Evolutionary conservation across 2,329 filamentous ascomycete genomes (phyloP).

Genomic region (Cladophialophora carrionii): DNA sequence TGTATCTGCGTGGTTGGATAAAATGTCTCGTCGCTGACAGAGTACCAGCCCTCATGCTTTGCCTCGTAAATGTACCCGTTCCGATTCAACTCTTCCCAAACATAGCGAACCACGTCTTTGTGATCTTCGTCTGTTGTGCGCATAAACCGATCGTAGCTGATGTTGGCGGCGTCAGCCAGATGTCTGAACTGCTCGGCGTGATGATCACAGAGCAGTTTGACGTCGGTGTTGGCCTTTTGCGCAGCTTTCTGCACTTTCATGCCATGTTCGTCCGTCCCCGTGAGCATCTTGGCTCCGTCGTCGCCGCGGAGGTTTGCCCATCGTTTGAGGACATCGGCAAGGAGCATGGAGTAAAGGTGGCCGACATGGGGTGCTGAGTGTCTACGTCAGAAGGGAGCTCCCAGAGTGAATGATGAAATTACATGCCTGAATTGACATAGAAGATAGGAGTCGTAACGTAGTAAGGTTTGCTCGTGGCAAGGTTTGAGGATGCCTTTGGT

Average conservation of each 20-base stretch:
- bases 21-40: constrained; percentile 93
- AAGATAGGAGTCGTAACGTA: constrained; percentile 98
- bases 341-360: constrained; percentile 89
- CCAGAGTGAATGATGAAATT: not conserved
- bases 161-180: constrained; percentile 69
- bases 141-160: constrained; percentile 84
- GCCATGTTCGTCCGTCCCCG: constrained; percentile 95
- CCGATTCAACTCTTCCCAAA: constrained; percentile 80
- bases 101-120: constrained; percentile 80
- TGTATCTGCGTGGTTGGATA: constrained; percentile 79
- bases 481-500: not conserved
- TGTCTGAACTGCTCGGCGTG: constrained; percentile 66
- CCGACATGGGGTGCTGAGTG: constrained; percentile 87
- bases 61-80: constrained; percentile 78
- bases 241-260: constrained; percentile 96
- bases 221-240: constrained; percentile 67
- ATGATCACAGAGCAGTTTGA: constrained; percentile 85
- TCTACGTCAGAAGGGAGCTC: constrained; percentile 11
- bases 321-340: constrained; percentile 88
- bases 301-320: constrained; percentile 79
- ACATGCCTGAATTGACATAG: constrained; percentile 90
- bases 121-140: constrained; percentile 86
- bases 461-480: constrained; percentile 68
- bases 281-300: constrained; percentile 70
- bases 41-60: constrained; percentile 94